A percentile compares a stretch with the other conserved stretches of the same genome.
These are phyloP conservation scores for Botrytis deweyae DNA, from an alignment of 2,329 filamentous ascomycete genomes.

Conservation along the genomic window DNA sequence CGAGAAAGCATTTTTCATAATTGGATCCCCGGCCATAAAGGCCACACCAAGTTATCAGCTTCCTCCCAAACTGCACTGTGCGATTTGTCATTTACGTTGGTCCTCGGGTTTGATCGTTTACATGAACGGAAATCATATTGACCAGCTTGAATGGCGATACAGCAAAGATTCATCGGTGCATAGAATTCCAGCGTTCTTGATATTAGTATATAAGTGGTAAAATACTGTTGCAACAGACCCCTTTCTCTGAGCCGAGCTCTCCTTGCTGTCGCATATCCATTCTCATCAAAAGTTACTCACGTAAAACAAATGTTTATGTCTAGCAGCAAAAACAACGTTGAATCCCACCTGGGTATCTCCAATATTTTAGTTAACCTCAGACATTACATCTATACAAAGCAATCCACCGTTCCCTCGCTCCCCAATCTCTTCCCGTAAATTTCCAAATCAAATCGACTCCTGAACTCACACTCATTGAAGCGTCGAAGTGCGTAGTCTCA, in stretches of 20 bases:
- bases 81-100: background rate
- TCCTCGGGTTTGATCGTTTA: background rate
- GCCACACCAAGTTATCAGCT: background rate
- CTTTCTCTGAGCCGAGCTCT: background rate
- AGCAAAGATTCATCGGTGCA: background rate
- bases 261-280: background rate
- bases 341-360: fast-evolving
- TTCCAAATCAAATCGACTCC: background rate
- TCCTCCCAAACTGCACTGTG: background rate
- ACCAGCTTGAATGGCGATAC: background rate
- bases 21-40: background rate
- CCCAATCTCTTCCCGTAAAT: too few species aligned
- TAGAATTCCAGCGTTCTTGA: background rate
- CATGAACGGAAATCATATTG: background rate
- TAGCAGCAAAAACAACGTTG: background rate
- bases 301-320: background rate
- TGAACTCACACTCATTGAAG: background rate
- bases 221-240: background rate
- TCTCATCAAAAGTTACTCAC: background rate
- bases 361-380: fast-evolving
- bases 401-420: background rate
- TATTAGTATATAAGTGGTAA: background rate
- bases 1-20: background rate
- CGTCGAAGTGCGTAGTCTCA: background rate
- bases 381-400: background rate